Base-by-base conservation (phyloP, 2,329 filamentous ascomycete genomes). In the Exophiala oligosperma region DNA sequence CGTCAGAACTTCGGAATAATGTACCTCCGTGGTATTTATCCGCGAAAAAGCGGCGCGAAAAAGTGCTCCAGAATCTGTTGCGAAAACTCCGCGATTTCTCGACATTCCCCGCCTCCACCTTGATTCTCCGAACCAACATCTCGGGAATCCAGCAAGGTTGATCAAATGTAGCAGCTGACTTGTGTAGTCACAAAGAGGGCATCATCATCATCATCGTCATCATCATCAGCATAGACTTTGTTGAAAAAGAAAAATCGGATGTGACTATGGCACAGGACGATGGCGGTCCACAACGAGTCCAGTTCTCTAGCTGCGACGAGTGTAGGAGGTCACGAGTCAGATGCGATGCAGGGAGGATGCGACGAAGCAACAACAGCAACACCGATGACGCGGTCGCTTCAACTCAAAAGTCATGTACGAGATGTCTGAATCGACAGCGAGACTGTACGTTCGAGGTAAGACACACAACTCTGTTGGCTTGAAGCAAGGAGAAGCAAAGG, bases 221-320 rank as follows among this genome's bases (percentile, higher is more conserved):
- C 17, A 35, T 9, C 32, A 35, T 35, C 32, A 8, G 32, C 32
- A 35, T 35, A 6, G 32, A 35, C 32, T 35, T 17, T 17, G 17
- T 17, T 17, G 17, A 17, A 17, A 17, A 17, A 17, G 17, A 49
- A 9, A 35, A 35, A 9, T 9, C 32, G 7, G 32, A 35, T 35
- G 32, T 9, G 49, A 48, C 17, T 28, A 60, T 60, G 58, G 51
- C 58, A 9, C 50, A 54, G 38, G 49, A 11, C 32, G 58, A 60
- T 21, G 38, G 41, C 9, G 49, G 50, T 17, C 59, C 54, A 9
- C 67, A 67, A 17, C 67, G 70, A 28, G 69, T 61, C 26, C 71
- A 72, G 46, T 73, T 71, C 52, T 73, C 70, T 9, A 72, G 70
- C 52, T 73, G 71, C 50, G 71, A 73, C 61, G 64, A 65, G 17